These are phyloP conservation scores for Prunus salicina DNA, from an alignment of 306 rosid genomes.

Conservation along the genomic window DNA sequence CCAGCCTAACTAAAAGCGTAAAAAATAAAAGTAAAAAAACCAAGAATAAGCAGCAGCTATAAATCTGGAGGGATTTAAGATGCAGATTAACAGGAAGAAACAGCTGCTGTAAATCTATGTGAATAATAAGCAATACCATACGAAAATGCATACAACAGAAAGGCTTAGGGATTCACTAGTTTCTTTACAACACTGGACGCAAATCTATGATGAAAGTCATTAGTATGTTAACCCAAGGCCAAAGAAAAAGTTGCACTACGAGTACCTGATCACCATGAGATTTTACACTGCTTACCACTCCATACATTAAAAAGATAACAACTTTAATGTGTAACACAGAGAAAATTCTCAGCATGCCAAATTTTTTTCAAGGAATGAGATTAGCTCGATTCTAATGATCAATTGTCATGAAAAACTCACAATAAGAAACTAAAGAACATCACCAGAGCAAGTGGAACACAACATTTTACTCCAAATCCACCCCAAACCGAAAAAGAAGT, in stretches of 20 bases:
- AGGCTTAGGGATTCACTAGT: background rate
- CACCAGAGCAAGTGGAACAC: background rate
- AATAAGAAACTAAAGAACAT: background rate
- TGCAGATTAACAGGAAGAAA: background rate
- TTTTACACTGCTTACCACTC: background rate
- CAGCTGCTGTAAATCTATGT: background rate
- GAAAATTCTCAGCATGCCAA: background rate
- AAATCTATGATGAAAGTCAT: background rate
- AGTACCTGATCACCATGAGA: background rate
- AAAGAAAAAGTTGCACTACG: background rate
- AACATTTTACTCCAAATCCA: background rate
- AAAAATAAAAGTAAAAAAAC: background rate
- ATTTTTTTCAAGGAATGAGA: background rate
- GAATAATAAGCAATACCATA: background rate
- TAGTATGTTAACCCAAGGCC: background rate
- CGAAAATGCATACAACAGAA: background rate
- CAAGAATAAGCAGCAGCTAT: background rate
- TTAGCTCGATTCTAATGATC: background rate
- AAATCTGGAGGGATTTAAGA: background rate
- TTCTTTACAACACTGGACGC: background rate
- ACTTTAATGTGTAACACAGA: background rate
- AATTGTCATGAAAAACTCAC: background rate
- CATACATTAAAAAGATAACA: background rate
- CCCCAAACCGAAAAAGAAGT: background rate
- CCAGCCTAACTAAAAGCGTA: background rate